Evolutionary conservation across 306 rosid genomes (phyloP).

Genomic region (Hippophae tibetana): DNA sequence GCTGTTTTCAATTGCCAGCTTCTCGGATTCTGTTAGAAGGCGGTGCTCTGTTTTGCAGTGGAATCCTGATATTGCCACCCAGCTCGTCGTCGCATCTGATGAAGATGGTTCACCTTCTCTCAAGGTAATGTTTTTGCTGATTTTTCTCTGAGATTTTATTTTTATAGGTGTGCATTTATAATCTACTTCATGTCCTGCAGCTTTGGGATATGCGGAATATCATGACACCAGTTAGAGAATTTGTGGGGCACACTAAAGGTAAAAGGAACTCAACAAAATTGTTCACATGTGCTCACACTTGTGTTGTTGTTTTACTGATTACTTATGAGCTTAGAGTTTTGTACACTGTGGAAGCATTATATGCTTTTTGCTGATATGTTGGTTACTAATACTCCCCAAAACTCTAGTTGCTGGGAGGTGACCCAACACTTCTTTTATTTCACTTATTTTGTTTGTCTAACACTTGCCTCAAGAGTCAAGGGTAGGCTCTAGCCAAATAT

Average conservation of each 20-base stretch:
- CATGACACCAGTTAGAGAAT: conserved; percentile 81
- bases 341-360: too few species aligned
- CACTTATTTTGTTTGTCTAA: too few species aligned
- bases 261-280: conserved; percentile 10
- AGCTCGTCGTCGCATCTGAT: conserved; percentile 94
- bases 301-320: neutral
- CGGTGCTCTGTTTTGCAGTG: conserved; percentile 97
- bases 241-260: conserved; percentile 93
- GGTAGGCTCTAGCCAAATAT: too few species aligned
- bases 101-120: conserved; percentile 83
- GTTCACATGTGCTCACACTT: neutral
- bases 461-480: too few species aligned
- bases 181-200: conserved; percentile 35
- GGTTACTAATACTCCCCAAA: too few species aligned
- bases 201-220: conserved; percentile 98
- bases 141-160: conserved; percentile 11
- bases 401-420: too few species aligned
- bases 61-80: conserved; percentile 97
- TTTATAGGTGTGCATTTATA: conserved; percentile 6
- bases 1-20: conserved; percentile 47
- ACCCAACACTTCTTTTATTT: too few species aligned
- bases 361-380: too few species aligned
- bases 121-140: conserved; percentile 46
- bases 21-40: conserved; percentile 79
- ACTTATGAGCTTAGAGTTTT: too few species aligned